phyloP scores from a whole-genome alignment of 371 early-diverging fungal genomes.

The Circinella umbellata region DNA sequence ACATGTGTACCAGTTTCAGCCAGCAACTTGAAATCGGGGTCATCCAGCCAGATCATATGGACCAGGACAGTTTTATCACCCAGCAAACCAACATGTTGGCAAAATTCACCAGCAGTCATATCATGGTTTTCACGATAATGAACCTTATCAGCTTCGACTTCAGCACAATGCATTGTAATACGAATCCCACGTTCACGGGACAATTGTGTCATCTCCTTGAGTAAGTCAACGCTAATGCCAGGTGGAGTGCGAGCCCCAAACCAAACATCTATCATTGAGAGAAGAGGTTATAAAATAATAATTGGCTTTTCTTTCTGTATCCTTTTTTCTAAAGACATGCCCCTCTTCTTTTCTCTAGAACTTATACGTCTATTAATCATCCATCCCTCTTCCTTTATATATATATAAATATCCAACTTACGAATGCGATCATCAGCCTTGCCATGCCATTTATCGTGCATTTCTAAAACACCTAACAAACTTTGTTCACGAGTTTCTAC shows the following conservation, averaged over 20 bases:
- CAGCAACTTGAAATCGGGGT: conserved; percentile 25
- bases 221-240: conserved; percentile 28
- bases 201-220: conserved; percentile 31
- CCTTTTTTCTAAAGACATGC: too few species aligned
- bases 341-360: too few species aligned
- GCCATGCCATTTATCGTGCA: conserved; percentile 35
- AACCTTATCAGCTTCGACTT: conserved; percentile 27
- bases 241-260: conserved; percentile 33
- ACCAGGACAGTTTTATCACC: conserved; percentile 26
- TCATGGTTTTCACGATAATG: conserved; percentile 28
- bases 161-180: conserved; percentile 36
- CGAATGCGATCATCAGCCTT: conserved; percentile 33
- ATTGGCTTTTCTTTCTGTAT: too few species aligned
- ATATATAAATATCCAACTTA: conserved; percentile 14
- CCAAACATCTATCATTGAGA: conserved; percentile 26
- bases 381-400: too few species aligned
- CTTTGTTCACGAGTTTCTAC: conserved; percentile 33
- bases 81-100: conserved; percentile 27
- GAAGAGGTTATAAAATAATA: too few species aligned
- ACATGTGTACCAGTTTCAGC: conserved; percentile 29
- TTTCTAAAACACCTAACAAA: conserved; percentile 22
- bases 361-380: too few species aligned
- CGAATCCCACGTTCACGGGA: conserved; percentile 28
- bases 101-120: conserved; percentile 28
- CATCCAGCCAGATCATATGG: conserved; percentile 33